Evolutionary conservation across 108 stramenopile species (phyloP).

Genomic region (Fistulifera solaris): DNA sequence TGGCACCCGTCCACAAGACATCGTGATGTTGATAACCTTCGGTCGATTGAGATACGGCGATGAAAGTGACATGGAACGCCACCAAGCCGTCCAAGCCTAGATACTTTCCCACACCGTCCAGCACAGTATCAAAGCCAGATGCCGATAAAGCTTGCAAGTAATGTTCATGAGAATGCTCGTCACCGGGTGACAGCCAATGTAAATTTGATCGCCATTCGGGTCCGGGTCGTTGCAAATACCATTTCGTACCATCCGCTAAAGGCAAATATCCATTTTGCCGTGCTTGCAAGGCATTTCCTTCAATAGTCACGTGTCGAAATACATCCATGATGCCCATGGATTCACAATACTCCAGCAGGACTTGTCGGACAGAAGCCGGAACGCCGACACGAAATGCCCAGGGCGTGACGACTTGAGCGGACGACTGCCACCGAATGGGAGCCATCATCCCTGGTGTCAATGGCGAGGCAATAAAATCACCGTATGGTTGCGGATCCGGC

Average conservation of each 20-base stretch:
- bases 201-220: slow-evolving; percentile 60
- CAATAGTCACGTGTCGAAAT: slow-evolving; percentile 13
- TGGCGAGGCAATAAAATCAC: slow-evolving; percentile 28
- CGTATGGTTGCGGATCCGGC: slow-evolving; percentile 7
- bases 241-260: slow-evolving; percentile 10
- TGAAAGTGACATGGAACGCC: slow-evolving; percentile 49
- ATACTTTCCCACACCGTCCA: slow-evolving; percentile 38
- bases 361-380: slow-evolving; percentile 12
- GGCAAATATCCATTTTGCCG: not conserved
- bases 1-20: slow-evolving; percentile 38
- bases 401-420: slow-evolving; percentile 10
- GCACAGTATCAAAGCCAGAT: slow-evolving; percentile 53
- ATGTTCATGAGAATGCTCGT: slow-evolving; percentile 40
- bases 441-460: slow-evolving; percentile 34
- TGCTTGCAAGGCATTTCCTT: slow-evolving; percentile 11
- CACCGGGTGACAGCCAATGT: slow-evolving; percentile 53
- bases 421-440: slow-evolving; percentile 39
- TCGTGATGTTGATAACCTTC: slow-evolving; percentile 50
- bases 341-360: slow-evolving; percentile 28
- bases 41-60: slow-evolving; percentile 40
- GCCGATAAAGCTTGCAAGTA: slow-evolving; percentile 33
- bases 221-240: slow-evolving; percentile 15
- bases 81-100: slow-evolving; percentile 42
- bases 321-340: slow-evolving; percentile 29
- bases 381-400: slow-evolving; percentile 34